Evolutionary conservation across 805 yeast species (phyloP).

Genomic region (Kluyveromyces lactis): DNA sequence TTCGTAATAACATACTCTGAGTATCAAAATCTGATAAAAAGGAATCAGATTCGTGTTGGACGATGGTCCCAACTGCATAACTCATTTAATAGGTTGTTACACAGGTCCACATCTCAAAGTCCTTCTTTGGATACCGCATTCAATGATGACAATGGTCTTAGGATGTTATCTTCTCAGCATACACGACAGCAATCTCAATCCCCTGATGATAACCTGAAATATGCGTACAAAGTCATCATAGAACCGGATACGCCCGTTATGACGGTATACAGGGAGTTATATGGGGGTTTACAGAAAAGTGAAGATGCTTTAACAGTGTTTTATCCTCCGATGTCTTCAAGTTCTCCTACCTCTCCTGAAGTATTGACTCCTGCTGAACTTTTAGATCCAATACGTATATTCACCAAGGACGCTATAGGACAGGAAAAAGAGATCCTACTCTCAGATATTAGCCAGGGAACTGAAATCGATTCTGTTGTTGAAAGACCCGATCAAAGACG

Average conservation of each 20-base stretch:
- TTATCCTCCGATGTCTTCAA: neutral
- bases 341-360: neutral
- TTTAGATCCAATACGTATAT: conserved; percentile 1
- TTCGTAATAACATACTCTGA: conserved; percentile 1
- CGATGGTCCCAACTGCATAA: conserved; percentile 2
- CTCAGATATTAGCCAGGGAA: conserved; percentile 2
- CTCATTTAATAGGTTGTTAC: conserved; percentile 1
- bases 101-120: neutral
- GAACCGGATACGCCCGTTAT: conserved; percentile 24
- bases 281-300: conserved; percentile 19
- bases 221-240: conserved; percentile 11
- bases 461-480: conserved; percentile 10
- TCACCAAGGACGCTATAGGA: neutral
- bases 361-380: neutral
- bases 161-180: neutral
- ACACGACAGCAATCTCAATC: neutral
- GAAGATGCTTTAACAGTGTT: conserved; percentile 22
- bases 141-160: neutral
- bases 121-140: neutral
- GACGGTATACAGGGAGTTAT: conserved; percentile 19
- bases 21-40: neutral
- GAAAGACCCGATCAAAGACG: conserved; percentile 8
- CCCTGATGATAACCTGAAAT: neutral
- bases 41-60: neutral
- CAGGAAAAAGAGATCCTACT: neutral